A percentile compares a stretch with the other conserved stretches of the same genome.
Evolutionary conservation across 352 stramenopile genomes (phyloP).

Genomic region (Sclerospora graminicola): DNA sequence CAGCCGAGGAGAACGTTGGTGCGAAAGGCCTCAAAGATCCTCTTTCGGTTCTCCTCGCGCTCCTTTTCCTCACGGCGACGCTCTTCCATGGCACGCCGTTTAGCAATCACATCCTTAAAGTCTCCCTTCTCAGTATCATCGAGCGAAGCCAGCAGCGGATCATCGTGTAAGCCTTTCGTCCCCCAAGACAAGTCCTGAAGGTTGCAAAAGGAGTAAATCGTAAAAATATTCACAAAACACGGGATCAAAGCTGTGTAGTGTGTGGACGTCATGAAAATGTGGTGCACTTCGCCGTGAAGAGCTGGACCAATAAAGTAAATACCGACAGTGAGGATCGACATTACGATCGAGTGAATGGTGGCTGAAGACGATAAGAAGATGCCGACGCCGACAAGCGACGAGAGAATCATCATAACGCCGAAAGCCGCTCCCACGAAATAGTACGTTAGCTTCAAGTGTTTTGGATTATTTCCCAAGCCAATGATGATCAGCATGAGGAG

Average conservation of each 20-base stretch:
- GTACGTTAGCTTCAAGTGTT: constrained; percentile 83
- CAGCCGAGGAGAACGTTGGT: constrained; percentile 75
- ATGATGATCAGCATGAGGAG: constrained; percentile 82
- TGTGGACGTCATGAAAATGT: constrained; percentile 80
- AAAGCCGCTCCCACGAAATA: constrained; percentile 69
- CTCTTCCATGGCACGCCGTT: constrained; percentile 61
- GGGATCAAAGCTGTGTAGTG: constrained; percentile 83
- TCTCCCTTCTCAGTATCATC: constrained; percentile 68
- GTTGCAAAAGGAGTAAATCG: constrained; percentile 87
- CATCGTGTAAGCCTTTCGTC: constrained; percentile 58
- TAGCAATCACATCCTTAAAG: constrained; percentile 78
- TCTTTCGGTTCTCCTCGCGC: constrained; percentile 58
- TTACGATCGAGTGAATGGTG: constrained; percentile 40
- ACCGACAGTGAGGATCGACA: constrained; percentile 59
- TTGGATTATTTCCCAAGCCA: constrained; percentile 76
- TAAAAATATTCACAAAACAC: constrained; percentile 86
- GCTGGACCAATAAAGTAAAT: constrained; percentile 81
- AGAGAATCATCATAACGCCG: constrained; percentile 73
- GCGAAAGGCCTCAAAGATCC: constrained; percentile 74
- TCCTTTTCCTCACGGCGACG: constrained; percentile 44
- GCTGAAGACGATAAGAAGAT: constrained; percentile 61
- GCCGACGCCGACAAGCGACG: constrained; percentile 53
- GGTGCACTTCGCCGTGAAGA: constrained; percentile 68
- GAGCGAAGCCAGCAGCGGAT: constrained; percentile 27
- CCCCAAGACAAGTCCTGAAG: constrained; percentile 84